Conservation (phyloP, 2,329 filamentous ascomycete species). For the Neospermospora avenae region DNA sequence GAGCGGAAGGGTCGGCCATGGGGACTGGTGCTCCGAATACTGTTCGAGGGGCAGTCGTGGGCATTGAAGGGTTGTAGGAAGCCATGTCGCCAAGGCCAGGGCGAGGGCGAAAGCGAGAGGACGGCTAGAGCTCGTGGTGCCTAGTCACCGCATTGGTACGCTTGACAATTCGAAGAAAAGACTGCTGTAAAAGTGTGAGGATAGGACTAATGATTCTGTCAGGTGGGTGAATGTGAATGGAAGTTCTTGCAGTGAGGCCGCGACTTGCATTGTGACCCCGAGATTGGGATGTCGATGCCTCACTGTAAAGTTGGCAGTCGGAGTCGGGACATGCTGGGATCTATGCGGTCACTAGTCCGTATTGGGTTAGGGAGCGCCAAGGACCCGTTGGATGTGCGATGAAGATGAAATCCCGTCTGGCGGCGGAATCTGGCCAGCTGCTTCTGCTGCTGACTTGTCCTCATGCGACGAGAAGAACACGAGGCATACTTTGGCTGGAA, state of each 20-base stretch:
- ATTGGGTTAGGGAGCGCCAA: constrained; percentile 1
- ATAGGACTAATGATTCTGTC: background rate
- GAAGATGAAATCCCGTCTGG: background rate
- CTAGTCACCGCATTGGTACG: constrained; percentile 34
- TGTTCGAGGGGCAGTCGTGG: constrained; percentile 40
- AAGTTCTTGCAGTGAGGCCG: background rate
- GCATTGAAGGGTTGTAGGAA: constrained; percentile 40
- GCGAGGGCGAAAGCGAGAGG: constrained; percentile 17
- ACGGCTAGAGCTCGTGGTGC: constrained; percentile 12
- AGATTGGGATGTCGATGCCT: background rate
- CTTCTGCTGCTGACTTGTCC: constrained; percentile 1
- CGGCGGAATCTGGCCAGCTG: background rate
- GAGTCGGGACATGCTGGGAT: background rate
- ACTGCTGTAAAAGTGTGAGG: constrained; percentile 2
- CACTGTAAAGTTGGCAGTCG: constrained; percentile 9
- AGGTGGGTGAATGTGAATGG: background rate
- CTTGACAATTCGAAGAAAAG: constrained; percentile 4
- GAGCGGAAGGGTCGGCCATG: constrained; percentile 44
- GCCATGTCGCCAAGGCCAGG: constrained; percentile 36
- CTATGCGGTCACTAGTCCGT: constrained; percentile 3
- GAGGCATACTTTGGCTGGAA: background rate
- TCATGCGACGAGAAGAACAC: background rate
- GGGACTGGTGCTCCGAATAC: constrained; percentile 44
- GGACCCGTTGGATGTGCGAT: background rate
- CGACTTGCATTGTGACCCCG: constrained; percentile 9